Base-by-base conservation (phyloP, 73 alveolate genomes). In the Paramecium caudatum region DNA sequence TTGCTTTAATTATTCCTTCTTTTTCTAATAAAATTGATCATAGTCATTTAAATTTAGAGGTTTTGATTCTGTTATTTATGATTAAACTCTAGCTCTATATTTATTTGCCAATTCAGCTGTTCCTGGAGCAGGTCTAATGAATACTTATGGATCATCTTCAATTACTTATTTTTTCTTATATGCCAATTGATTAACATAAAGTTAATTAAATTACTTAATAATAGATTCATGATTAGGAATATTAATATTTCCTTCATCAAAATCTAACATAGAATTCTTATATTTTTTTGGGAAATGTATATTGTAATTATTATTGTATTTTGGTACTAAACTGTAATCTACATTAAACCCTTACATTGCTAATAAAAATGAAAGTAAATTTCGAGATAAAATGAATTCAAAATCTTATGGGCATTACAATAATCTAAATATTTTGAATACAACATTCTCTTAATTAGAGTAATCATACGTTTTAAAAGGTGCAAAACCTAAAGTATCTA, bases 61-160 rank as follows among this genome's bases (percentile, higher is more conserved):
- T 3, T 69, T 69, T 9, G 86, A 34, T 21, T 69, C 63, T 21
- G 86, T 19, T 5, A 15, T 21, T 36, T 62, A 62, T 2, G 82
- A 62, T 62, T 62, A 62, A 19, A 62, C 82, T 69, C 86, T 69
- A 10, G 61, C 12, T 69, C 86, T 1, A 69, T 69, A 69, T 69
- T 69, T 36, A 23, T 69, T 69, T 10, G 86, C 86, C 37, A 69
- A 34, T 39, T 69, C 34, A 33, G 1, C 25, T 10, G 86, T 69
- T 36, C 37, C 32, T 34, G 13, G 15, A 6, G 15, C 15, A 69
- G 62, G 12, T 69, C 37, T 69, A 36, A 17, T 13, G 3, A 3
- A 63, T 4, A 15, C 8, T 39, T 5, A 17, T 1, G 5, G 6
- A 17, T 69, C 70, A 9, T 5, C 32, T 16, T 48, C 7, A 7